A percentile compares a stretch with the other conserved stretches of the same genome.
Evolutionary conservation across 176 grass and related monocot genomes (phyloP).

Genomic region (Eragrostis curvula): DNA sequence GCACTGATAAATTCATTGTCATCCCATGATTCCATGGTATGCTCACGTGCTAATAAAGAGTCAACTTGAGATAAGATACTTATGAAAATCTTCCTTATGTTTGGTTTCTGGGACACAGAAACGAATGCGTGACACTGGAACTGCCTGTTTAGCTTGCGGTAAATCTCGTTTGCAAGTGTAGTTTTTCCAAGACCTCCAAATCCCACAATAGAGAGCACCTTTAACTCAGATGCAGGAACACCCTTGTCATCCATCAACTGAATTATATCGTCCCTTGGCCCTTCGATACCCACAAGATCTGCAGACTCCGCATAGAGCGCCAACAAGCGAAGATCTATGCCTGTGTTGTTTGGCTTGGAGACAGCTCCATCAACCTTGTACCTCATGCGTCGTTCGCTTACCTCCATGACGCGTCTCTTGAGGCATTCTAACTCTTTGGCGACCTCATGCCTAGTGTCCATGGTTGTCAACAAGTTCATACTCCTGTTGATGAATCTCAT

Average conservation of each 20-base stretch:
- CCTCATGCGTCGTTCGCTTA: constrained; percentile 3
- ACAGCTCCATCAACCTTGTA: not conserved
- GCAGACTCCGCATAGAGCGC: not conserved
- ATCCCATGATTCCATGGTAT: not conserved
- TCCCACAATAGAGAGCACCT: not conserved
- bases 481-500: not conserved
- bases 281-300: not conserved
- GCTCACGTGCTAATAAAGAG: not conserved
- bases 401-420: not conserved
- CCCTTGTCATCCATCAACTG: not conserved
- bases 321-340: not conserved
- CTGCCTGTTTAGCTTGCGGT: not conserved
- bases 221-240: not conserved
- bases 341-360: not conserved
- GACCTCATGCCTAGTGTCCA: not conserved
- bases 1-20: not conserved
- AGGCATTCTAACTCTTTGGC: not conserved
- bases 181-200: constrained; percentile 9
- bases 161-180: constrained; percentile 1
- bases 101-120: not conserved
- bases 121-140: not conserved
- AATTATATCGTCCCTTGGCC: not conserved
- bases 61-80: not conserved
- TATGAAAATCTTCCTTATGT: not conserved
- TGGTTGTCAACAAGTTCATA: not conserved